Conservation (phyloP, 1,139 yeast species). For the Candida glucosophila region DNA sequence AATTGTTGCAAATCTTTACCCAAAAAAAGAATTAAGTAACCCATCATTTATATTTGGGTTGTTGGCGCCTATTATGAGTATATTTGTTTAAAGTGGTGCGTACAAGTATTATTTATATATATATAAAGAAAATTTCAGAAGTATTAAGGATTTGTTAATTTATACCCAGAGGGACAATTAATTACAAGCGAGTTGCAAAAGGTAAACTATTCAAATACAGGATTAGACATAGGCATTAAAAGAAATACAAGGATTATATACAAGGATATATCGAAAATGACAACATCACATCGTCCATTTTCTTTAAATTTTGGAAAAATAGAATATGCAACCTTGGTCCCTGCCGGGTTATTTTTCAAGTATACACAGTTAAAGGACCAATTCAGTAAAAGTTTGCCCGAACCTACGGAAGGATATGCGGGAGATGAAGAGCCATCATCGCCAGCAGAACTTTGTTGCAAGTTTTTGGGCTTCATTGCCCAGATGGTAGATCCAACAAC, state of each 20-base stretch:
- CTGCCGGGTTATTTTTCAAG: constrained; percentile 69
- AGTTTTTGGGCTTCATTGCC: constrained; percentile 76
- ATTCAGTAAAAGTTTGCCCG: constrained; percentile 70
- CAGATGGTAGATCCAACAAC: constrained; percentile 40
- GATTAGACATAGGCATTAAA: neutral
- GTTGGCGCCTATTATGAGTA: no score
- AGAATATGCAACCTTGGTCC: constrained; percentile 83
- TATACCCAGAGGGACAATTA: neutral
- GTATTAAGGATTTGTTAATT: neutral
- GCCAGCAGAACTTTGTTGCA: constrained; percentile 77
- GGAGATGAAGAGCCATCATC: constrained; percentile 86
- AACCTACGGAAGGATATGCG: constrained; percentile 75
- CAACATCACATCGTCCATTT: constrained; percentile 50
- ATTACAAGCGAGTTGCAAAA: constrained; percentile 1
- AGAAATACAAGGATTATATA: neutral
- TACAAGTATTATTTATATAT: no score
- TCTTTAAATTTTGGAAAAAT: constrained; percentile 77
- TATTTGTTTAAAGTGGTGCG: no score
- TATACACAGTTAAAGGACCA: constrained; percentile 86
- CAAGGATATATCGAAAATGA: constrained; percentile 8
- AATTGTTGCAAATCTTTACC: no score
- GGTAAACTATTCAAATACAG: constrained; percentile 2
- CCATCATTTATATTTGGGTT: no score
- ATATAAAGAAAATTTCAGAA: no score
- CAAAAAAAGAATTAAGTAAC: no score